These are phyloP conservation scores for Trichophyton equinum DNA, from an alignment of 2,329 filamentous ascomycete species.

Conservation along the genomic window DNA sequence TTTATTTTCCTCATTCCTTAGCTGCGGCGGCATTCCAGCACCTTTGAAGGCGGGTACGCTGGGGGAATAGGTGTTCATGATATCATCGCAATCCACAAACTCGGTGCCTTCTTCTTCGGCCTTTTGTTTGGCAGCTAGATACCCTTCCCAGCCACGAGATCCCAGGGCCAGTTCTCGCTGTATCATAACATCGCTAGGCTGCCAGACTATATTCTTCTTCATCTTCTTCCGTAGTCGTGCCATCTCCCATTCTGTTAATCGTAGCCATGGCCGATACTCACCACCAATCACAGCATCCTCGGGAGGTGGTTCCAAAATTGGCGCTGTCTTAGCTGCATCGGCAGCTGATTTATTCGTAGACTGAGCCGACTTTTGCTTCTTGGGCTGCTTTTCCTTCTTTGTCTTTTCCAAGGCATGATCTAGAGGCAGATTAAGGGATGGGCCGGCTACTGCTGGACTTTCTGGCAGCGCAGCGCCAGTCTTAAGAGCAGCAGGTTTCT, in stretches of 20 bases:
- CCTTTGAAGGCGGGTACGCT: conserved; percentile 29
- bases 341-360: conserved; percentile 31
- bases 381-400: conserved; percentile 9
- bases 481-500: neutral
- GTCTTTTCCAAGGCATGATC: neutral
- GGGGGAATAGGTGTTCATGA: conserved; percentile 27
- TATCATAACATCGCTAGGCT: conserved; percentile 55
- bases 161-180: conserved; percentile 49
- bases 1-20: conserved; percentile 31
- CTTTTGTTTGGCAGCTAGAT: conserved; percentile 37
- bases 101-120: conserved; percentile 40
- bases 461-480: neutral
- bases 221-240: conserved; percentile 53
- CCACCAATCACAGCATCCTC: conserved; percentile 47
- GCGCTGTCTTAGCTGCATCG: conserved; percentile 26
- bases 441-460: neutral
- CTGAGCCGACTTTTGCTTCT: conserved; percentile 6
- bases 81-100: conserved; percentile 46
- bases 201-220: conserved; percentile 61
- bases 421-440: neutral
- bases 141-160: conserved; percentile 42
- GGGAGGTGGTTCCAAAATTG: conserved; percentile 47
- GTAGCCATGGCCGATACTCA: conserved; percentile 50
- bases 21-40: conserved; percentile 23
- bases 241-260: conserved; percentile 56